Percentiles rank a stretch among this genome's conserved stretches.
Conservation (phyloP, 768 basidiomycete species). For the Pluteus cervinus region DNA sequence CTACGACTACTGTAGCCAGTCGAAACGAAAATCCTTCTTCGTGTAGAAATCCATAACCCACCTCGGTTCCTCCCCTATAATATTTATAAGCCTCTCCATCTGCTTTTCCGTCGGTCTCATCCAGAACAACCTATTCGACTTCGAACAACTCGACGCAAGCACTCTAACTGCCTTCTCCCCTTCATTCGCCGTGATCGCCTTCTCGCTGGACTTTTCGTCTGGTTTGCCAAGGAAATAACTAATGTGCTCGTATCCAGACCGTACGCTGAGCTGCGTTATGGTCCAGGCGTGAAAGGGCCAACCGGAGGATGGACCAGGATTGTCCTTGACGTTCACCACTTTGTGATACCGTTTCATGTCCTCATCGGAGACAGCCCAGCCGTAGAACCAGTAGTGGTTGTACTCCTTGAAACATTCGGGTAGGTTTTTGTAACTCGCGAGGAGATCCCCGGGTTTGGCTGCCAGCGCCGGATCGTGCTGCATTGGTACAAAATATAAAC, state of each 20-base stretch:
- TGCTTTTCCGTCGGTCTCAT: conserved; percentile 2
- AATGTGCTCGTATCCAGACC: conserved; percentile 1
- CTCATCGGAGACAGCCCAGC: conserved; percentile 5
- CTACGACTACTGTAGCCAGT: too few species aligned
- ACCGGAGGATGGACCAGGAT: not conserved
- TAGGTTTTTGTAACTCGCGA: too few species aligned
- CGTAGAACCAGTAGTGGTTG: conserved; percentile 10
- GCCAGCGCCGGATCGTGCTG: too few species aligned
- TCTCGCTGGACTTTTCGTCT: conserved; percentile 2
- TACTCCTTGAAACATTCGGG: too few species aligned
- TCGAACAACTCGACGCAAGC: conserved; percentile 1
- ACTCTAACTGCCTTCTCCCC: too few species aligned
- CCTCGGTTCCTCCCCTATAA: conserved; percentile 10
- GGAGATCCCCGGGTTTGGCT: too few species aligned
- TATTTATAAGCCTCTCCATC: conserved; percentile 6
- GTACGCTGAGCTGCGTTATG: not conserved
- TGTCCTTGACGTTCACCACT: not conserved
- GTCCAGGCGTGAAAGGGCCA: too few species aligned
- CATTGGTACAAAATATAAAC: too few species aligned
- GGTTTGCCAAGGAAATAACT: conserved; percentile 4
- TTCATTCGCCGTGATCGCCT: conserved; percentile 4
- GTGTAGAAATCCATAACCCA: conserved; percentile 8
- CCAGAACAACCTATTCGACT: not conserved
- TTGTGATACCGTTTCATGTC: conserved; percentile 1
- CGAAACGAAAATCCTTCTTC: conserved; percentile 4